Conservation (phyloP, 2,329 filamentous ascomycete species). For the Penicillium sp. region DNA sequence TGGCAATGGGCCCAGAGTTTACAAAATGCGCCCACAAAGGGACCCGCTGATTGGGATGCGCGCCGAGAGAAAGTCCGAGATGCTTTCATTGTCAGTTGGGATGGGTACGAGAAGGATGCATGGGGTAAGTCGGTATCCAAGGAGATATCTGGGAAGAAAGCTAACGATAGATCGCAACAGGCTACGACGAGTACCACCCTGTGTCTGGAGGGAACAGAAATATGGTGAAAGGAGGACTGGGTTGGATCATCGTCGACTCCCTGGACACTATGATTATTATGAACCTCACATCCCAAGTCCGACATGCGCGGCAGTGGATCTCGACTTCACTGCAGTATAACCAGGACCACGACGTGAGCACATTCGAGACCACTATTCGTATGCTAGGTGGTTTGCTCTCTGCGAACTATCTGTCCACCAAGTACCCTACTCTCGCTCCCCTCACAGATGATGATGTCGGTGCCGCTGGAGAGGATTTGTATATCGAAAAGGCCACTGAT, state of each 20-base stretch:
- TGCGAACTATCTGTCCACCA: slow-evolving; percentile 89
- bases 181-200: slow-evolving; percentile 76
- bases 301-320: slow-evolving; percentile 86
- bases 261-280: slow-evolving; percentile 97
- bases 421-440: slow-evolving; percentile 75
- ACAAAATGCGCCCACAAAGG: slow-evolving; percentile 41
- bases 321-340: slow-evolving; percentile 77
- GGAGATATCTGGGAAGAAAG: not conserved
- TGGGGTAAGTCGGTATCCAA: slow-evolving; percentile 67
- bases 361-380: slow-evolving; percentile 95
- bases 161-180: slow-evolving; percentile 29
- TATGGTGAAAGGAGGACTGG: slow-evolving; percentile 86
- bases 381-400: slow-evolving; percentile 93
- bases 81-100: slow-evolving; percentile 88
- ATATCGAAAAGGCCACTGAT: slow-evolving; percentile 93
- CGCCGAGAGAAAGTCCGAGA: slow-evolving; percentile 80
- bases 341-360: slow-evolving; percentile 92
- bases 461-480: slow-evolving; percentile 78
- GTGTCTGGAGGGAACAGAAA: slow-evolving; percentile 73
- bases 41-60: slow-evolving; percentile 67
- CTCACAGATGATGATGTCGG: slow-evolving; percentile 69
- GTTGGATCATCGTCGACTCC: slow-evolving; percentile 97
- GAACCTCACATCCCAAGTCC: slow-evolving; percentile 85
- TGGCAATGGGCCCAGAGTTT: slow-evolving; percentile 60
- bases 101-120: slow-evolving; percentile 85